phyloP scores from a whole-genome alignment of 2,329 filamentous ascomycete genomes.

The Zymoseptoria crescenta region DNA sequence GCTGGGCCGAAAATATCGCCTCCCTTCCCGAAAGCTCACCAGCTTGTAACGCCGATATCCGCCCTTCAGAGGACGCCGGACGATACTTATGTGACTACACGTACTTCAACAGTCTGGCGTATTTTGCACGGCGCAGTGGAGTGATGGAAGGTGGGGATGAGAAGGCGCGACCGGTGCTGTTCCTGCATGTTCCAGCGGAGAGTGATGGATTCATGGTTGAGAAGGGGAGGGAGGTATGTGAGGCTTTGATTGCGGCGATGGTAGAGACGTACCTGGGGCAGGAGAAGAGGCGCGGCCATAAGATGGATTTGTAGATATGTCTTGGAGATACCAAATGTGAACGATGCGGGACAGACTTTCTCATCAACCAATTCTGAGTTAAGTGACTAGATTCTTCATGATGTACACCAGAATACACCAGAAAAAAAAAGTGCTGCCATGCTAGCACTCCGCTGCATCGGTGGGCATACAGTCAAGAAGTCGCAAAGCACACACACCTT shows the following conservation, averaged over 20 bases:
- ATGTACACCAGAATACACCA: too few species aligned
- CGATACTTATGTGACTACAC: constrained; percentile 40
- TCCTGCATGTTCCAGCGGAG: constrained; percentile 37
- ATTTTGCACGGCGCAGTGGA: constrained; percentile 22
- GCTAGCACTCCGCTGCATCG: too few species aligned
- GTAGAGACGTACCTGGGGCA: constrained; percentile 25
- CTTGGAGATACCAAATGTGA: background rate
- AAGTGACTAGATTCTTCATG: too few species aligned
- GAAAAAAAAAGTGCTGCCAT: too few species aligned
- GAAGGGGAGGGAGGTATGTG: constrained; percentile 25
- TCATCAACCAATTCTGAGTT: too few species aligned
- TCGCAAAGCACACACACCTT: too few species aligned
- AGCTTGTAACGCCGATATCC: constrained; percentile 24
- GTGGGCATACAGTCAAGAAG: too few species aligned
- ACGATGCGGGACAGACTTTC: background rate
- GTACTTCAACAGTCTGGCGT: constrained; percentile 36
- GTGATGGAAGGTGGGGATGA: constrained; percentile 13
- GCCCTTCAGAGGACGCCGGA: constrained; percentile 35
- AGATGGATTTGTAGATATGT: background rate
- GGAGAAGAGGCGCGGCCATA: background rate
- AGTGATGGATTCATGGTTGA: constrained; percentile 28
- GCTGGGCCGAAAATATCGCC: constrained; percentile 22
- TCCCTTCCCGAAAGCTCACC: constrained; percentile 21
- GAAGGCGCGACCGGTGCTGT: constrained; percentile 30
- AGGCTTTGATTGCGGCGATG: constrained; percentile 30